These are phyloP conservation scores for Westerdykella sp. DNA, from an alignment of 2,329 filamentous ascomycete species.

Conservation along the genomic window DNA sequence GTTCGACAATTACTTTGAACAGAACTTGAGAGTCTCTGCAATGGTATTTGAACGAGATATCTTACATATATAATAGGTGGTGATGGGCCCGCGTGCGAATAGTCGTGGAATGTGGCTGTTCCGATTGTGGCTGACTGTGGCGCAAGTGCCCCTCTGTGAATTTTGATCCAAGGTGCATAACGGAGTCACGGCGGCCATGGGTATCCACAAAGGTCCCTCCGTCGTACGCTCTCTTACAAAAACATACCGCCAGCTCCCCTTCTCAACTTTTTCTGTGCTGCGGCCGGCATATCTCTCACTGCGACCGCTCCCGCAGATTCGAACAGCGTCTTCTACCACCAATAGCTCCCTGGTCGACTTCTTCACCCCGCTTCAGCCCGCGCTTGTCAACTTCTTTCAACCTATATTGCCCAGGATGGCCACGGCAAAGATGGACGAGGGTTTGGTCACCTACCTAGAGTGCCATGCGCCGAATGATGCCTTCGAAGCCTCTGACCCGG, in stretches of 20 bases:
- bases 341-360: constrained; percentile 15
- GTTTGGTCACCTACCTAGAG: constrained; percentile 31
- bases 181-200: constrained; percentile 27
- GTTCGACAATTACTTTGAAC: too few species aligned
- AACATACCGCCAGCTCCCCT: constrained; percentile 4
- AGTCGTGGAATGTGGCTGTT: not conserved
- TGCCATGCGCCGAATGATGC: constrained; percentile 35
- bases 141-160: constrained; percentile 18
- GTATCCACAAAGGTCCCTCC: constrained; percentile 14
- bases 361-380: constrained; percentile 29
- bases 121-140: constrained; percentile 1
- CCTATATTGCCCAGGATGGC: constrained; percentile 29
- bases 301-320: constrained; percentile 1
- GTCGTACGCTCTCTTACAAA: constrained; percentile 11
- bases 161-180: constrained; percentile 10
- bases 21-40: too few species aligned
- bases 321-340: constrained; percentile 1
- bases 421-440: constrained; percentile 30
- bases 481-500: constrained; percentile 31
- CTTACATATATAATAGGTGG: too few species aligned
- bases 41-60: too few species aligned
- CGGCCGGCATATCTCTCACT: not conserved
- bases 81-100: not conserved
- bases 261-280: constrained; percentile 7
- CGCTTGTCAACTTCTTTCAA: constrained; percentile 27